Base-by-base conservation (phyloP, 1,139 yeast genomes). In the Kazachstania sp. region DNA sequence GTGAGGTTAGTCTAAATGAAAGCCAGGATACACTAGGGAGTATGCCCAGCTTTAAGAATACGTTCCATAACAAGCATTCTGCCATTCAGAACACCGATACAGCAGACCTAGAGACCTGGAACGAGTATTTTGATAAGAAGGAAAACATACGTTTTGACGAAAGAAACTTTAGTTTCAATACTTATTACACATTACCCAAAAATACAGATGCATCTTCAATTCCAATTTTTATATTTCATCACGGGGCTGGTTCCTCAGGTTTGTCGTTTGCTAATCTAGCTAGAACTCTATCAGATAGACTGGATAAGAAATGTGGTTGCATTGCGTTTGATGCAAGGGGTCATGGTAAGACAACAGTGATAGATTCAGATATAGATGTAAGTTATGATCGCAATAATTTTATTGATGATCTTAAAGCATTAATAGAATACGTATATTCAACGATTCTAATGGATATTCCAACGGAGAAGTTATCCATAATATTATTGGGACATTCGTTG, bases 181-280 rank as follows among this genome's bases (percentile, higher is more conserved):
- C 81, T 0, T 86, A 82, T 61, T 84, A 72, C 55, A 69, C 71
- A 13, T 72, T 79, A 0, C 92, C 95, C 0, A 48, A 57, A 2
- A 47, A 59, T 1, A 43, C 56, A 0, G 59, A 64, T 0, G 70
- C 75, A 0, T 30, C 46, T 4, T 51, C 65, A 23, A 51, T 63
- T 28, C 83, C 94, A 0, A 60, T 87, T 1, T 79, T 85, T 54
- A 68, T 90, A 1, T 80, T 81, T 54, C 94, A 86, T 53, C 99
- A 92, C 64, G 99, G 99, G 4, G 97, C 97, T 1, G 98, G 97
- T 0, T 88, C 97, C 1, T 78, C 86, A 2, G 87, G 84, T 0
- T 70, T 86, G 68, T 74, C 96, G 0, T 92, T 86, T 70, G 86
- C 86, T 0, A 66, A 68, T 34, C 61, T 83, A 32, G 67, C 79